These are phyloP conservation scores for Tulasnella sp. DNA, from an alignment of 768 basidiomycete species.

Conservation along the genomic window DNA sequence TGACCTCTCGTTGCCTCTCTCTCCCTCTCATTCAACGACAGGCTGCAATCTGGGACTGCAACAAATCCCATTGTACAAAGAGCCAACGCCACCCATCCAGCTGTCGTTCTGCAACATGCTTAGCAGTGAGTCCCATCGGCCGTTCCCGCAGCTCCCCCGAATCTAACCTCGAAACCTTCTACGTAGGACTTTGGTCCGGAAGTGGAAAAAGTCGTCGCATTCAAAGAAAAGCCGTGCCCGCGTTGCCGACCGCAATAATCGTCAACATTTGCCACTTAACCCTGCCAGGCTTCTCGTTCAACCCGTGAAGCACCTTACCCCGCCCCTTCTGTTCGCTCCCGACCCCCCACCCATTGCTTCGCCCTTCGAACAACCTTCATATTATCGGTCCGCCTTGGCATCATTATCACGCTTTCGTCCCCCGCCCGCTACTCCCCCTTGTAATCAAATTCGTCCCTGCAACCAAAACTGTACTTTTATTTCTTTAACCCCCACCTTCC, in stretches of 20 bases:
- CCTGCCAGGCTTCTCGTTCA: neutral
- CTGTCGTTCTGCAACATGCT: slow-evolving; percentile 22
- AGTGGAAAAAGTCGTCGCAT: slow-evolving; percentile 19
- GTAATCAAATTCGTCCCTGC: neutral
- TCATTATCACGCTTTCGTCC: slow-evolving; percentile 1
- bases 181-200: slow-evolving; percentile 16
- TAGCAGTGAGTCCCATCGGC: neutral
- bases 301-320: neutral
- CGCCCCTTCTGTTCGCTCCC: neutral
- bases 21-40: no score
- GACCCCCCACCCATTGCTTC: neutral
- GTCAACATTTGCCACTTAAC: neutral
- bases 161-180: neutral
- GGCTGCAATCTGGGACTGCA: slow-evolving; percentile 25
- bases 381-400: neutral
- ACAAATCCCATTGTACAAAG: slow-evolving; percentile 24
- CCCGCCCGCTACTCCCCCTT: neutral
- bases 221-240: slow-evolving; percentile 23
- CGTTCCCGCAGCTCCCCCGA: neutral
- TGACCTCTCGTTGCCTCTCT: slow-evolving; percentile 2
- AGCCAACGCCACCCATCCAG: slow-evolving; percentile 25
- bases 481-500: neutral
- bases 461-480: slow-evolving; percentile 7
- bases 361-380: neutral
- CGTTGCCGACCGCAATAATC: neutral